Evolutionary conservation across 805 yeast species (phyloP).

Genomic region (Pichia phayaonensis): DNA sequence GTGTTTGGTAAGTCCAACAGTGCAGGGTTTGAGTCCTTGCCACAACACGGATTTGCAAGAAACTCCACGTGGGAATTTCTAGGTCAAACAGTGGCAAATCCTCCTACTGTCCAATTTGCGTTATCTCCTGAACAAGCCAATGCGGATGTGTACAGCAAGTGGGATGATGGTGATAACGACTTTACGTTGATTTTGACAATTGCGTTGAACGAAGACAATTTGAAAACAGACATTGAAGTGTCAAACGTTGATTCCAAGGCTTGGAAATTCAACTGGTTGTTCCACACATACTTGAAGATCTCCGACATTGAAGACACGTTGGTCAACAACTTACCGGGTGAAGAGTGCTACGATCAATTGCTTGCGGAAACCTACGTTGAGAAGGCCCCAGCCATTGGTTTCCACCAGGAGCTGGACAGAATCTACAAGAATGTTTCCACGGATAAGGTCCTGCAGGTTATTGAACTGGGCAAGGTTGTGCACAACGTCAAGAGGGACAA

Average conservation of each 20-base stretch:
- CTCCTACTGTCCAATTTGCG: conserved; percentile 84
- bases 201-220: conserved; percentile 45
- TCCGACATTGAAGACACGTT: conserved; percentile 71
- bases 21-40: conserved; percentile 58
- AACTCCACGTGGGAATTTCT: conserved; percentile 87
- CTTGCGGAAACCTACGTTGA: conserved; percentile 54
- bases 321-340: conserved; percentile 73
- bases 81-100: conserved; percentile 66
- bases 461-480: conserved; percentile 61
- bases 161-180: conserved; percentile 52
- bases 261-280: conserved; percentile 87
- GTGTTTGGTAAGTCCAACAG: conserved; percentile 69
- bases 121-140: conserved; percentile 79
- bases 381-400: conserved; percentile 65
- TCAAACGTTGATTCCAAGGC: conserved; percentile 56
- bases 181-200: conserved; percentile 73
- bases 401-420: conserved; percentile 76
- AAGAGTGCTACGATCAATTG: conserved; percentile 69
- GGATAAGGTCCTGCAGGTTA: conserved; percentile 55
- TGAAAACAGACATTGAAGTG: conserved; percentile 69
- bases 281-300: conserved; percentile 80
- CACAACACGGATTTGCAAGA: conserved; percentile 97
- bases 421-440: conserved; percentile 61
- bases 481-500: conserved; percentile 61
- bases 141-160: conserved; percentile 46